These are phyloP conservation scores for Botrytis cinerea DNA, from an alignment of 2,329 filamentous ascomycete genomes.

Conservation along the genomic window DNA sequence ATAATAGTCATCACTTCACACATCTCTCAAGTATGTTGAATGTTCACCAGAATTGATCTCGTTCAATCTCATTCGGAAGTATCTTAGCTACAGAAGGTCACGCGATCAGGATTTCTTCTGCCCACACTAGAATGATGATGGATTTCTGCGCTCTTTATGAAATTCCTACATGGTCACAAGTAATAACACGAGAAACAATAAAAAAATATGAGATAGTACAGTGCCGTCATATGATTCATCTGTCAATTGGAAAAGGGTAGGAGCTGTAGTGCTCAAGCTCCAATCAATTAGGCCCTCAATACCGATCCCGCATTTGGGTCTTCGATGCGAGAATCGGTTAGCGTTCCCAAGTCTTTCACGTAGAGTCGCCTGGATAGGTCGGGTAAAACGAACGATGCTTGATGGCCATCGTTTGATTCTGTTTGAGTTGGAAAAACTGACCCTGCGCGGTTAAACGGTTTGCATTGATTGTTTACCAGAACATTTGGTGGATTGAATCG, in stretches of 20 bases:
- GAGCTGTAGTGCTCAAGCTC: not conserved
- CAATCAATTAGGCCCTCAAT: not conserved
- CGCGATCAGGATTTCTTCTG: no score
- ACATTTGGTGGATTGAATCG: not conserved
- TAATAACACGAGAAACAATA: not conserved
- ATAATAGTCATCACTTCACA: not conserved
- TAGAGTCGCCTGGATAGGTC: not conserved
- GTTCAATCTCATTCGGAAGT: not conserved
- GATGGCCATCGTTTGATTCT: not conserved
- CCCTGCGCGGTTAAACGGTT: not conserved
- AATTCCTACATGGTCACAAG: not conserved
- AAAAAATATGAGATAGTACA: not conserved
- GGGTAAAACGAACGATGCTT: not conserved
- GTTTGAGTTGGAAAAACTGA: not conserved
- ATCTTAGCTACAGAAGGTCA: not conserved
- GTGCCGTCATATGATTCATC: not conserved
- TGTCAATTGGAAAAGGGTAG: not conserved
- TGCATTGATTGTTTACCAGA: not conserved
- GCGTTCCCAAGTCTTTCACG: not conserved
- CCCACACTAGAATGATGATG: not conserved
- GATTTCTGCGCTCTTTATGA: not conserved
- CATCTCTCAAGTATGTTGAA: not conserved
- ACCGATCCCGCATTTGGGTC: not conserved
- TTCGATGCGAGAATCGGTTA: not conserved
- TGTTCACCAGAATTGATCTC: not conserved